Base-by-base conservation (phyloP, 306 rosid genomes). In the Benincasa hispida region DNA sequence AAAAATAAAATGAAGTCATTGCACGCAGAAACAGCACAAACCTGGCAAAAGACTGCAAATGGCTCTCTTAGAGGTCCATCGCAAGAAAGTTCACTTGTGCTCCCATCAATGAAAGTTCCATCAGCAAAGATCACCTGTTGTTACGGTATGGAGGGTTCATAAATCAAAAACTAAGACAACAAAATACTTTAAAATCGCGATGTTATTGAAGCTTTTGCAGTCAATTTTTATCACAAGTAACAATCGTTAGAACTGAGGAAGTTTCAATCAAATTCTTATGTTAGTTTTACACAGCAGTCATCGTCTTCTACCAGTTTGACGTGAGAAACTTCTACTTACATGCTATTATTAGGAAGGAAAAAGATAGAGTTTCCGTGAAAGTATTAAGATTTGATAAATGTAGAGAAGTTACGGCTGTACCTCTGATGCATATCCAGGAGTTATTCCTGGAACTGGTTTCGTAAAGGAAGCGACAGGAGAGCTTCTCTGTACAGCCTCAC, bases 341-440 rank as follows among this genome's bases (percentile, higher is more conserved):
- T 66, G 51, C 19, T 19, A 39, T 19, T 8, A 41, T 22, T 68
- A 30, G 11, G 54, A 68, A 10, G 32, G 55, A 12, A 41, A 41
- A 21, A 14, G 53, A 22, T 1, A 9, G 18, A 35, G n/a, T 8
- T n/a, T 68, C 13, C 74, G 4, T 68, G 75, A 14, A 69, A 68
- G 11, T 22, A 41, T 66, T 21, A 21, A 67, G 54, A 12, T 67
- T 57, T 5, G n/a, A 37, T 51, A 19, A 51, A 18, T n/a, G 60
- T 72, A 66, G 51, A 66, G 51, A 37, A 66, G 53, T 48, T 21
- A 24, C 1, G 35, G 56, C 47, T 82, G 79, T 59, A 93, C 97
- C 98, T 93, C 98, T 57, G 97, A 93, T 77, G 98, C 98, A 84
- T 93, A 91, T 86, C 96, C 98, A 21, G 98, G 88, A 68, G 94